phyloP scores from a whole-genome alignment of 805 yeast species.

The Kodamaea lidongshanica region DNA sequence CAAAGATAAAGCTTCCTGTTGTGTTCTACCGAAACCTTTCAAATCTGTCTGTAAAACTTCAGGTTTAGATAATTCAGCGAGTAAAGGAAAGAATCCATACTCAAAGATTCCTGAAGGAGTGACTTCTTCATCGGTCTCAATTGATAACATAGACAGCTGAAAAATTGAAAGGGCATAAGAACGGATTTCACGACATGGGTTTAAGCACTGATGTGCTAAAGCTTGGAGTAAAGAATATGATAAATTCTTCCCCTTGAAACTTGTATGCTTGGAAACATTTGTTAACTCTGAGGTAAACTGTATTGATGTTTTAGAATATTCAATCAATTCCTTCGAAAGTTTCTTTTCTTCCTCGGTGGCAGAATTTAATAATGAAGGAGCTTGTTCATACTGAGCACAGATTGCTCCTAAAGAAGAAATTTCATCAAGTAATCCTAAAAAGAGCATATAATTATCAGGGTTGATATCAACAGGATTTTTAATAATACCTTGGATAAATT shows the following conservation, averaged over 20 bases:
- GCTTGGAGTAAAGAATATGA: slow-evolving; percentile 71
- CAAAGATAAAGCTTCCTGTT: slow-evolving; percentile 59
- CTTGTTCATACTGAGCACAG: slow-evolving; percentile 69
- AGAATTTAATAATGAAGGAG: slow-evolving; percentile 36
- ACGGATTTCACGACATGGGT: slow-evolving; percentile 77
- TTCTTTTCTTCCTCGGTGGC: slow-evolving; percentile 1
- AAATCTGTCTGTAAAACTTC: slow-evolving; percentile 55
- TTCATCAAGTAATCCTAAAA: slow-evolving; percentile 70
- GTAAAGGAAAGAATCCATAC: slow-evolving; percentile 66
- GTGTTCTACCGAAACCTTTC: slow-evolving; percentile 57
- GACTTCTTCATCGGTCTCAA: slow-evolving; percentile 29
- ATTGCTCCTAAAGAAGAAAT: slow-evolving; percentile 75
- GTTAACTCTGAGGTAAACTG: slow-evolving; percentile 51
- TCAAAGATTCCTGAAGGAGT: slow-evolving; percentile 58
- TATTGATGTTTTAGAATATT: slow-evolving; percentile 56
- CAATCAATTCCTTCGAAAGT: slow-evolving; percentile 31
- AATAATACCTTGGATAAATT: slow-evolving; percentile 41
- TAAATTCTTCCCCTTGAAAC: slow-evolving; percentile 30
- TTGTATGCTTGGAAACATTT: slow-evolving; percentile 24
- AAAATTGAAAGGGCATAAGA: slow-evolving; percentile 57
- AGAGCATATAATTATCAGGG: slow-evolving; percentile 51
- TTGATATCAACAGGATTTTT: slow-evolving; percentile 32
- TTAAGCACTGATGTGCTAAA: slow-evolving; percentile 80
- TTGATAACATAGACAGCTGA: slow-evolving; percentile 46
- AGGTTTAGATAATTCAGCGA: slow-evolving; percentile 59